Conservation (phyloP, 164 flowering plant genomes). For the Nymphaea thermarum region DNA sequence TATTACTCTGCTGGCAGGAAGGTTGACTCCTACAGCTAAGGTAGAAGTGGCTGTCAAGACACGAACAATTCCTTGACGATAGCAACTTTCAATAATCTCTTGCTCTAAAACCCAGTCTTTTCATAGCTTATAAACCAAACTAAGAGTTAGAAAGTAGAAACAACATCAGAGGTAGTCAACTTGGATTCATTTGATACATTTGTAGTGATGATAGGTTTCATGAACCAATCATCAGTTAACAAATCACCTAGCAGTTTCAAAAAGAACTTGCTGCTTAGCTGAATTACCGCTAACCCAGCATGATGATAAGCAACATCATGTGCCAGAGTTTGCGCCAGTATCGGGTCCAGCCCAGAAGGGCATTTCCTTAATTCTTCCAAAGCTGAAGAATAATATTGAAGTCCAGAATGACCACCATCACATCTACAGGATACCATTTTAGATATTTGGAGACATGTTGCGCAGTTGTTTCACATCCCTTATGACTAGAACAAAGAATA, state of each 20-base stretch:
- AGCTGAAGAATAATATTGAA: conserved; percentile 48
- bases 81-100: conserved; percentile 89
- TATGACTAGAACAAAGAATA: conserved; percentile 84
- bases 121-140: not conserved
- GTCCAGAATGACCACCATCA: conserved; percentile 29
- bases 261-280: no score
- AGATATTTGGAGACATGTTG: conserved; percentile 71
- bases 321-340: conserved; percentile 80
- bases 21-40: conserved; percentile 95
- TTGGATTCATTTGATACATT: no score
- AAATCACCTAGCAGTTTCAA: no score
- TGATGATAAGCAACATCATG: conserved; percentile 97
- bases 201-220: no score
- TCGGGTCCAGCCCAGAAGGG: conserved; percentile 85
- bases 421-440: conserved; percentile 28
- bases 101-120: conserved; percentile 31
- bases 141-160: no score
- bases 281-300: conserved; percentile 89
- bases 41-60: conserved; percentile 94
- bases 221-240: no score
- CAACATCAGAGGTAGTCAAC: no score
- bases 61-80: conserved; percentile 80
- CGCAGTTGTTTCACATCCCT: conserved; percentile 97
- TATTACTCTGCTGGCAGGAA: conserved; percentile 95
- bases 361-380: conserved; percentile 68